Evolutionary conservation across 148 eudicot species (phyloP).

Genomic region (Talinum fruticosum): DNA sequence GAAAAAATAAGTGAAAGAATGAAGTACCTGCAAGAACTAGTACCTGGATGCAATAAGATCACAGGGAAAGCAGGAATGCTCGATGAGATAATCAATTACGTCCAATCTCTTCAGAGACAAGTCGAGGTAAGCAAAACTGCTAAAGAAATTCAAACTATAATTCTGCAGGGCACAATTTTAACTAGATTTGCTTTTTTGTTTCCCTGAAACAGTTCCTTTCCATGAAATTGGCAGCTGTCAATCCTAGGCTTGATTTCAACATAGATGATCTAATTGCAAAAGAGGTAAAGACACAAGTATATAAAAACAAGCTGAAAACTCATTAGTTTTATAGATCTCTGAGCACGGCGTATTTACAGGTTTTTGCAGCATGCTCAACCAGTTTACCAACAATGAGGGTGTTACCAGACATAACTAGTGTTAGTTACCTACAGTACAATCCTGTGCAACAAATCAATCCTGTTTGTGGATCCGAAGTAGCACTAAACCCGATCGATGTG

Average conservation of each 20-base stretch:
- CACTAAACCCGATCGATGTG: conserved; percentile 37
- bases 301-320: background rate
- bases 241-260: conserved; percentile 72
- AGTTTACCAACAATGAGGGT: conserved; percentile 46
- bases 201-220: conserved; percentile 72
- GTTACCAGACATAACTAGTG: conserved; percentile 44
- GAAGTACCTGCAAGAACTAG: conserved; percentile 90
- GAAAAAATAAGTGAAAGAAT: conserved; percentile 95
- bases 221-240: conserved; percentile 83
- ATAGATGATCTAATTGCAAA: conserved; percentile 58
- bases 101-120: conserved; percentile 97
- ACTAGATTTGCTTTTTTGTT: conserved; percentile 14
- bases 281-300: conserved; percentile 51
- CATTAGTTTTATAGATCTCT: background rate
- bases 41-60: conserved; percentile 93
- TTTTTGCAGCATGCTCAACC: conserved; percentile 52
- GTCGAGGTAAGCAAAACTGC: conserved; percentile 66
- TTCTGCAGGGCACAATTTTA: background rate
- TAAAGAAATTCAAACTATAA: background rate
- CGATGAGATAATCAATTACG: conserved; percentile 92
- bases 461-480: conserved; percentile 44
- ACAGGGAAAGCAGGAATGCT: conserved; percentile 99
- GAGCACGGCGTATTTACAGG: conserved; percentile 37
- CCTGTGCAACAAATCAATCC: conserved; percentile 46
- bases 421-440: conserved; percentile 49